These are phyloP conservation scores for Dalechampia spathulata DNA, from an alignment of 441 rosid species.

Conservation along the genomic window DNA sequence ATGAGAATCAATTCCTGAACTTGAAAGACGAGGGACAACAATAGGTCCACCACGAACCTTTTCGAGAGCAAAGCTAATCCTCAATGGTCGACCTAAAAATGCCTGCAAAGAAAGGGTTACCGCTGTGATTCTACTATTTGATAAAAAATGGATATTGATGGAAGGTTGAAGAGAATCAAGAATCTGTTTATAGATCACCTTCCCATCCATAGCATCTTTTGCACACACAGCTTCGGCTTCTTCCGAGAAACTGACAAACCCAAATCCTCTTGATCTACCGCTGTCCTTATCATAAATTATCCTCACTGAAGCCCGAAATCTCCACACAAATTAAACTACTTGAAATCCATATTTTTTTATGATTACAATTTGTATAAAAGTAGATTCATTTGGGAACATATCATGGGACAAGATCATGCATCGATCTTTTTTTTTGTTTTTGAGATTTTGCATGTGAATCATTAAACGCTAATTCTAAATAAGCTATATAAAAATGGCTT, in stretches of 20 bases:
- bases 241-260: constrained; percentile 62
- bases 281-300: constrained; percentile 63
- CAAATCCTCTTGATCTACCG: constrained; percentile 82
- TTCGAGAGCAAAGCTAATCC: constrained; percentile 62
- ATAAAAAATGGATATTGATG: background rate
- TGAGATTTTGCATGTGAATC: too few species aligned
- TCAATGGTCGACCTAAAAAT: constrained; percentile 62
- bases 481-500: too few species aligned
- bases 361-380: too few species aligned
- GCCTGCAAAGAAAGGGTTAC: constrained; percentile 42
- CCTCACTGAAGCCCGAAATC: constrained; percentile 34
- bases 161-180: background rate
- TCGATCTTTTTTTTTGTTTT: too few species aligned
- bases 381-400: too few species aligned
- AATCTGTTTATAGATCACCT: constrained; percentile 28
- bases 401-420: too few species aligned
- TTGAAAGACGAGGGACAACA: constrained; percentile 51
- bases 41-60: constrained; percentile 77
- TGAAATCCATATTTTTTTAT: too few species aligned
- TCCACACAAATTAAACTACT: too few species aligned
- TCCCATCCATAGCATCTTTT: constrained; percentile 89
- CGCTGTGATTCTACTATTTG: background rate
- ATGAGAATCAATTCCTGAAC: constrained; percentile 1
- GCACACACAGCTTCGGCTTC: constrained; percentile 54
- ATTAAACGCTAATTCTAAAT: too few species aligned